Conservation (phyloP, 768 basidiomycete species). For the Brasilioporus rufonigricans region DNA sequence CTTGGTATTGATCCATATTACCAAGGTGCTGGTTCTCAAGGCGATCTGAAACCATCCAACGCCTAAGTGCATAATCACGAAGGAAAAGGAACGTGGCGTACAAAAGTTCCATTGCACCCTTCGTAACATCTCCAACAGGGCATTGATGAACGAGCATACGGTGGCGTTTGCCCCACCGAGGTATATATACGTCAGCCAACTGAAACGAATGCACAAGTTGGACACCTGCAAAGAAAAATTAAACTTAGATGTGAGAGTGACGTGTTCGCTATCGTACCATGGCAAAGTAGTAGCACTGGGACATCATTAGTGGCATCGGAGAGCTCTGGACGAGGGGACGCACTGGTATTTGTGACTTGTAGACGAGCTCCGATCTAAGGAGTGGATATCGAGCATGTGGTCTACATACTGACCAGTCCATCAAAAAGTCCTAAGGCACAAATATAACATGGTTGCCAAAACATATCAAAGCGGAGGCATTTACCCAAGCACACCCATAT, state of each 20-base stretch:
- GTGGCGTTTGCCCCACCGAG: slow-evolving; percentile 42
- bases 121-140: slow-evolving; percentile 71
- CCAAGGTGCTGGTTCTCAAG: slow-evolving; percentile 90
- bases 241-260: background rate
- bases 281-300: slow-evolving; percentile 74
- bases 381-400: slow-evolving; percentile 53
- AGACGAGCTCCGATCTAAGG: slow-evolving; percentile 77
- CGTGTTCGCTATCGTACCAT: slow-evolving; percentile 43
- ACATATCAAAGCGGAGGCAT: slow-evolving; percentile 16
- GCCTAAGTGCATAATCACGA: background rate
- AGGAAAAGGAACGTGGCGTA: slow-evolving; percentile 35
- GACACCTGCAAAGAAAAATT: slow-evolving; percentile 46
- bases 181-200: slow-evolving; percentile 83
- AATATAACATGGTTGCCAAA: background rate
- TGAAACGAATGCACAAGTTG: slow-evolving; percentile 75
- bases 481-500: slow-evolving; percentile 81
- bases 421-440: slow-evolving; percentile 64
- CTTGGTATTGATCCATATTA: slow-evolving; percentile 78
- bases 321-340: slow-evolving; percentile 12
- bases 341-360: slow-evolving; percentile 61
- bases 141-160: slow-evolving; percentile 65
- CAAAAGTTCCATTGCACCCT: slow-evolving; percentile 94
- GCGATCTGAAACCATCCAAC: slow-evolving; percentile 47
- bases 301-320: background rate
- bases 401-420: slow-evolving; percentile 89